Conservation (phyloP, 106 monocot species). For the Allium cepa region DNA sequence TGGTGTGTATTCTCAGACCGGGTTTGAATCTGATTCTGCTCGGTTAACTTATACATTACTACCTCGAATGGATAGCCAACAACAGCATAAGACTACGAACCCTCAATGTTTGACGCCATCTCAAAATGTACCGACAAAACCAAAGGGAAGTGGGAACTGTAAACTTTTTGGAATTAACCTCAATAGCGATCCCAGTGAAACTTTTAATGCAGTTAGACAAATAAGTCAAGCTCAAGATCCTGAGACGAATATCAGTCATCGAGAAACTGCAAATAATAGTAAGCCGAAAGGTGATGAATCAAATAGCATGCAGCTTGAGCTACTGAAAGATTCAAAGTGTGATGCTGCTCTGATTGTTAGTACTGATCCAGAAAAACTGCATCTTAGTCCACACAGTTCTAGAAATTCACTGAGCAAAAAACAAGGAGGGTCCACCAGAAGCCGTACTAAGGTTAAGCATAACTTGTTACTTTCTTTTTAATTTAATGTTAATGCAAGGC, state of each 20-base stretch:
- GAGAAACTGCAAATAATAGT: conserved; percentile 14
- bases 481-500: no score
- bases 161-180: conserved; percentile 86
- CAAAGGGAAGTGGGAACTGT: conserved; percentile 28
- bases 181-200: conserved; percentile 12
- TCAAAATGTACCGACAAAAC: conserved; percentile 17
- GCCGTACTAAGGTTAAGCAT: conserved; percentile 55
- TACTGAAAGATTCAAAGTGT: conserved; percentile 13
- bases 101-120: conserved; percentile 17
- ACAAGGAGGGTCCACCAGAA: conserved; percentile 38
- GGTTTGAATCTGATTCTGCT: conserved; percentile 25
- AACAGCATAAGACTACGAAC: not conserved
- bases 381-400: conserved; percentile 1
- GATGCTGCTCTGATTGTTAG: conserved; percentile 8
- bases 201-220: conserved; percentile 9
- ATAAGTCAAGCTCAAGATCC: conserved; percentile 13
- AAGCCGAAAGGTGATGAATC: no score
- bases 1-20: conserved; percentile 10
- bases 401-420: conserved; percentile 21
- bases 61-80: not conserved
- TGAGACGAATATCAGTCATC: not conserved
- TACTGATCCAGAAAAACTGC: conserved; percentile 23
- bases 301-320: conserved; percentile 7
- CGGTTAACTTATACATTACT: conserved; percentile 22
- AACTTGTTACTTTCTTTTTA: no score